Evolutionary conservation across 1,139 yeast genomes (phyloP), one percentile per base, ranked within the genome.

Genomic region (Candida glucosophila): DNA sequence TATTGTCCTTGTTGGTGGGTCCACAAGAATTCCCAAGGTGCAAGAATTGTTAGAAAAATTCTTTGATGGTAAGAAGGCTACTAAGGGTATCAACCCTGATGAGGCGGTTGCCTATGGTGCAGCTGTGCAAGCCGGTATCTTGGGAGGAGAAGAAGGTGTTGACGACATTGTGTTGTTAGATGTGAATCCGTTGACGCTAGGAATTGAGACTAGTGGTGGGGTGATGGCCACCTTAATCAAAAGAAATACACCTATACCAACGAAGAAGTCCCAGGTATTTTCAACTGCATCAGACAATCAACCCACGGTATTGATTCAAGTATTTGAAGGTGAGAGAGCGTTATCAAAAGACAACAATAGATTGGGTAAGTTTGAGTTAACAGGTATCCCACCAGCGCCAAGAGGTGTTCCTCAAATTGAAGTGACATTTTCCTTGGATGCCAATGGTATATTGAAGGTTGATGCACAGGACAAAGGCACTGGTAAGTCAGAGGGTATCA

Each of bases 21-120:
- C 96, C 25, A 86, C 96, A 34, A 85, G 96, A 76, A 86, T 86
- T 67, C 96, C 96, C 62, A 86, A 85, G 71, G 95, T 86, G 41
- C 95, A 83, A 68, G 81, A 81, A 59, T 70, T 86, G 46, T 71
- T 86, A 41, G 94, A 86, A 62, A 70, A 73, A 41, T 85, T 64
- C 73, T 86, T 86, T 59, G 79, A 79, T 52, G 94, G 94, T 48
- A 86, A 86, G 73, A 81, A 85, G 66, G 90, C 93, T 31, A 78
- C 93, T 41, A 85, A 83, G 72, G 93, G 95, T 64, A 85, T 86
- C 52, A 86, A 86, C 68, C 96, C 96, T 33, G 96, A 86, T 64
- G 72, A 65, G 52, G 72, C 72, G 39, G 72, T 65, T 43, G 72
- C 72, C 22, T 64, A 63, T 46, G 72, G 72, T 55, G 72, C 72